A percentile compares a stretch with the other conserved stretches of the same genome.
Evolutionary conservation across 176 grass and related monocot species (phyloP).

Genomic region (Avena atlantica): DNA sequence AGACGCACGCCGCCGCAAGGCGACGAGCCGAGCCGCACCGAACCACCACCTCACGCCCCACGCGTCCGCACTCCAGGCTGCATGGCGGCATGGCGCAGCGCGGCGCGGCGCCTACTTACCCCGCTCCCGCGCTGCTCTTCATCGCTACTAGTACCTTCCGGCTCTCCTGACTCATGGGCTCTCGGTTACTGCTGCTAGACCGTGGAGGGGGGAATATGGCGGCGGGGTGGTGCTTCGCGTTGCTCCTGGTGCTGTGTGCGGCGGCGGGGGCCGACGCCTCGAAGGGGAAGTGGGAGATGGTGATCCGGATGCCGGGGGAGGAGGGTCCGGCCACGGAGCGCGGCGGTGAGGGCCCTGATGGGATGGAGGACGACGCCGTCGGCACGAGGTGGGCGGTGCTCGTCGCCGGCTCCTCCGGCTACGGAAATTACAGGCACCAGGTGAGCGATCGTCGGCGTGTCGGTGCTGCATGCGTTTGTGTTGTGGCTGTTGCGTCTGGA

Average conservation of each 20-base stretch:
- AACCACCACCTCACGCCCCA: constrained; percentile 49
- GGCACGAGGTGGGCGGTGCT: constrained; percentile 96
- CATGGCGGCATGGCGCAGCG: constrained; percentile 55
- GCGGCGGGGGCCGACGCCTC: constrained; percentile 31
- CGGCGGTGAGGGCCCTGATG: not conserved
- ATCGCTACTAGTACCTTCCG: not conserved
- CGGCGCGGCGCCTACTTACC: constrained; percentile 33
- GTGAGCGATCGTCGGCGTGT: constrained; percentile 28
- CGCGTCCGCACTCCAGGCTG: constrained; percentile 52
- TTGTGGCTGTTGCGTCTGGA: not conserved
- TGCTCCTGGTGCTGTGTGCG: constrained; percentile 40
- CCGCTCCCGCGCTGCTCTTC: constrained; percentile 6
- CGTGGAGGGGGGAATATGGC: constrained; percentile 24
- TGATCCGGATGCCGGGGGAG: constrained; percentile 68
- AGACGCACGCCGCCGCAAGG: constrained; percentile 29
- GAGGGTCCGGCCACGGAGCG: not conserved
- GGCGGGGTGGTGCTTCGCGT: constrained; percentile 28
- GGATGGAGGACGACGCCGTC: constrained; percentile 40
- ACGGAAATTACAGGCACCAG: constrained; percentile 92
- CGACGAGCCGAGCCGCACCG: constrained; percentile 51
- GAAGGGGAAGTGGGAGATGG: constrained; percentile 53
- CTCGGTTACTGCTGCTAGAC: not conserved
- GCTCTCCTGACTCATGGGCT: not conserved
- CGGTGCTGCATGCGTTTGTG: not conserved
- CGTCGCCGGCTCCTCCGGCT: constrained; percentile 86